These are phyloP conservation scores for Nemania serpens DNA, from an alignment of 2,329 filamentous ascomycete species.

Conservation along the genomic window DNA sequence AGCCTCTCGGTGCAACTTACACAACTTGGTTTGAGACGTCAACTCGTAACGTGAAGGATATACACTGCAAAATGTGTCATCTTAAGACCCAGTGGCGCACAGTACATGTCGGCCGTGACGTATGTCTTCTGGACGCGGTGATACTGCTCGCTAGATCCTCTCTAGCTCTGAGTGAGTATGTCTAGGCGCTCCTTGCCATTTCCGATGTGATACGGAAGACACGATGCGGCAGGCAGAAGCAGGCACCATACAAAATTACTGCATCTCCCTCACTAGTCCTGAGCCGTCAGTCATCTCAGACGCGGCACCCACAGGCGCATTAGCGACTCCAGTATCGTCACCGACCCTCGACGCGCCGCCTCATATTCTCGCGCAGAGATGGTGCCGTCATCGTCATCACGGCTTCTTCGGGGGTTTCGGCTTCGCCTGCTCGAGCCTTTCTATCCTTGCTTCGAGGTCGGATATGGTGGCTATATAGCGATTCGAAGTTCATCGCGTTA, in stretches of 20 bases:
- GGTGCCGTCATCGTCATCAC: constrained; percentile 6
- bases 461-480: constrained; percentile 35
- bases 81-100: too few relatives aligned
- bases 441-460: constrained; percentile 38
- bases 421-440: constrained; percentile 37
- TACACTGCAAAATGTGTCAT: too few relatives aligned
- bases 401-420: constrained; percentile 23
- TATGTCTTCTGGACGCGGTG: background rate
- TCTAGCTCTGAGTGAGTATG: background rate
- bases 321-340: too few relatives aligned
- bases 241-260: too few relatives aligned
- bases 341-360: background rate
- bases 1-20: background rate
- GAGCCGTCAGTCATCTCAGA: too few relatives aligned
- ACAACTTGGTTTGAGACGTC: background rate
- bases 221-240: background rate
- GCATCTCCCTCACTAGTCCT: too few relatives aligned
- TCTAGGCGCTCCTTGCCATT: background rate
- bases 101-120: background rate
- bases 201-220: background rate
- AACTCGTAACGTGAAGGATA: background rate
- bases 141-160: background rate
- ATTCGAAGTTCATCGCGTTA: background rate
- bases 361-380: background rate
- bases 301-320: too few relatives aligned